Conservation (phyloP, 2,329 filamentous ascomycete species). For the Colletotrichum chrysophilum region DNA sequence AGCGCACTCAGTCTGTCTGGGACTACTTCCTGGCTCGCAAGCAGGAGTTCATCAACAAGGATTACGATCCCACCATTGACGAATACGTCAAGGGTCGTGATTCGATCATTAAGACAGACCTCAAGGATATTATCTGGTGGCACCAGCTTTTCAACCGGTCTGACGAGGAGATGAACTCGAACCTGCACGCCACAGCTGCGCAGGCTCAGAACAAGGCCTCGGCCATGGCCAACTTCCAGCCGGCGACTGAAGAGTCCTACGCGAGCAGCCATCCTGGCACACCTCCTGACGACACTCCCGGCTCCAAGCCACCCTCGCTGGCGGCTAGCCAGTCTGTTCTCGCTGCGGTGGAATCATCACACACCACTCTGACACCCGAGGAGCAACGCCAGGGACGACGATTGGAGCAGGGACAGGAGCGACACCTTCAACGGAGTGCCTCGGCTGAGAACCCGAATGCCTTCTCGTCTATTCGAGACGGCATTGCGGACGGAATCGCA, state of each 20-base stretch:
- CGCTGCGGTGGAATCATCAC: constrained; percentile 62
- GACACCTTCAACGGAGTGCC: constrained; percentile 44
- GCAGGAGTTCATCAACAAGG: constrained; percentile 80
- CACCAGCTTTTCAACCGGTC: constrained; percentile 83
- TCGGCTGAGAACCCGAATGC: constrained; percentile 51
- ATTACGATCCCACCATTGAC: constrained; percentile 77
- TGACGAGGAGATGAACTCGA: constrained; percentile 91
- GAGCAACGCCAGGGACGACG: background rate
- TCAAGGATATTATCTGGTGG: constrained; percentile 92
- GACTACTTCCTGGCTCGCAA: constrained; percentile 88
- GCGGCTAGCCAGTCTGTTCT: constrained; percentile 58
- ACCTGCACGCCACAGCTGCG: constrained; percentile 58
- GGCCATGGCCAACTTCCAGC: constrained; percentile 27
- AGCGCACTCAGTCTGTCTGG: constrained; percentile 88
- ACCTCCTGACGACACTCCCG: constrained; percentile 27
- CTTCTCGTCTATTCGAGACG: constrained; percentile 52
- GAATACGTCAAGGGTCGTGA: constrained; percentile 82
- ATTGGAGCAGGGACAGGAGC: constrained; percentile 27
- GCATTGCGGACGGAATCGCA: constrained; percentile 56
- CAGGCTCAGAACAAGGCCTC: constrained; percentile 46
- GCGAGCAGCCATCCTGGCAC: constrained; percentile 30
- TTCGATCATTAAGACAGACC: constrained; percentile 80
- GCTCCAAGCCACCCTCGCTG: constrained; percentile 43
- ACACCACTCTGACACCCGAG: constrained; percentile 54
- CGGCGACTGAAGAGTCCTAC: constrained; percentile 22